These are phyloP conservation scores for Aspergillus oerlinghausenensis DNA, from an alignment of 2,329 filamentous ascomycete genomes.

Conservation along the genomic window DNA sequence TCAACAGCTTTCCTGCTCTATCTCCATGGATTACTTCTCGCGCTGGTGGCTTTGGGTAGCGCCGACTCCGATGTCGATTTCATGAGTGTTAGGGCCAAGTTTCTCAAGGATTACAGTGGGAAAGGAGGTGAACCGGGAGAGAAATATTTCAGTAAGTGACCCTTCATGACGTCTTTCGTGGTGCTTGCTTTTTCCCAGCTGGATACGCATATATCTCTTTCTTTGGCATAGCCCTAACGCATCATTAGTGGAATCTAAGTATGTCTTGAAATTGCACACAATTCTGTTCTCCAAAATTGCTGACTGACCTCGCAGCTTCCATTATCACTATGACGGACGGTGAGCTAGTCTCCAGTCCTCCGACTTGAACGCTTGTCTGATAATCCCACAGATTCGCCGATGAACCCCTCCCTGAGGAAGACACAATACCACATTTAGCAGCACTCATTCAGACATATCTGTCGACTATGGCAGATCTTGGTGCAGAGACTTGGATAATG, in stretches of 20 bases:
- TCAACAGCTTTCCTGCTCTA: conserved; percentile 10
- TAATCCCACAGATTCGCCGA: conserved; percentile 45
- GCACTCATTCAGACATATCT: conserved; percentile 54
- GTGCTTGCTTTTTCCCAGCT: not conserved
- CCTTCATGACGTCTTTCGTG: conserved; percentile 6
- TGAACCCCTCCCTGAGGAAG: conserved; percentile 41
- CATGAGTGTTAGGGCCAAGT: conserved; percentile 37
- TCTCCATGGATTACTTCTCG: conserved; percentile 17
- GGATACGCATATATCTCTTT: not conserved
- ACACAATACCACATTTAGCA: conserved; percentile 46
- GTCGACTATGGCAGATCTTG: conserved; percentile 52
- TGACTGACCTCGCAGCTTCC: conserved; percentile 36
- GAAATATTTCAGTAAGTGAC: conserved; percentile 49
- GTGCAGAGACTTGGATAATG: conserved; percentile 60
- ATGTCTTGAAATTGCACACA: conserved; percentile 15
- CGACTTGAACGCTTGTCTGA: not conserved
- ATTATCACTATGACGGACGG: conserved; percentile 54
- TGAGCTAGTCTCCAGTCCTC: conserved; percentile 9
- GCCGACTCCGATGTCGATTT: conserved; percentile 40
- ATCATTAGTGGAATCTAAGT: conserved; percentile 41
- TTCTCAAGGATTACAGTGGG: conserved; percentile 39
- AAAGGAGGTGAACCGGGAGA: conserved; percentile 35
- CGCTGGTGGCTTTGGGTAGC: conserved; percentile 14
- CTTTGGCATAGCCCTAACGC: conserved; percentile 7
- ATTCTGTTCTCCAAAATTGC: not conserved